phyloP scores from a whole-genome alignment of 2,329 filamentous ascomycete genomes.

The Alternaria novae-zelandiae region DNA sequence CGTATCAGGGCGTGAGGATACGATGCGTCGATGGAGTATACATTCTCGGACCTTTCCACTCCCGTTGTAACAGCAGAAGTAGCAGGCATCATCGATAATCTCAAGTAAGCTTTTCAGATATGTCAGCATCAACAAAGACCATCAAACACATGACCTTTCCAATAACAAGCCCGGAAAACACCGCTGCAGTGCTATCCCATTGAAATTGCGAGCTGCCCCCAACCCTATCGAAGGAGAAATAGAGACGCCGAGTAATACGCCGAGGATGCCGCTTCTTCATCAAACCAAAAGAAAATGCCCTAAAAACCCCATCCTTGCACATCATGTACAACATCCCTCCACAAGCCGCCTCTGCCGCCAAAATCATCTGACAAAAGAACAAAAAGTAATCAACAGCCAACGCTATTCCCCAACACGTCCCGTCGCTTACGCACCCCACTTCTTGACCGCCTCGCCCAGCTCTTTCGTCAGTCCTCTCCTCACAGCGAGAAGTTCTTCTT shows the following conservation, averaged over 20 bases:
- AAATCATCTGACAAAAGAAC: background rate
- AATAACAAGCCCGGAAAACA: background rate
- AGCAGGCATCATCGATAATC: too few relatives aligned
- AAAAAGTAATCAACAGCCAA: background rate
- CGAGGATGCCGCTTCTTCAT: slow-evolving; percentile 1
- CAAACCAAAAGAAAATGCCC: background rate
- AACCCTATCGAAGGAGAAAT: background rate
- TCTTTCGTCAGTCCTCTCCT: slow-evolving; percentile 8
- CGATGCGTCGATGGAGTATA: too few relatives aligned
- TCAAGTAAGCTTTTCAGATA: too few relatives aligned
- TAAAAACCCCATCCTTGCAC: background rate
- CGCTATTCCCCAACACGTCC: background rate
- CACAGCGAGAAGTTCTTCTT: slow-evolving; percentile 10
- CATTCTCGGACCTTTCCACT: too few relatives aligned
- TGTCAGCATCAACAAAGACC: background rate
- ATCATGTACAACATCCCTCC: background rate
- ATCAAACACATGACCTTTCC: background rate
- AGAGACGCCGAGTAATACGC: background rate
- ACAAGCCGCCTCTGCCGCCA: background rate
- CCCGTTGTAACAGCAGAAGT: too few relatives aligned
- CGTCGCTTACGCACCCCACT: slow-evolving; percentile 10
- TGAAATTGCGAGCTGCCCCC: background rate
- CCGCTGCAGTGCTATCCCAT: background rate
- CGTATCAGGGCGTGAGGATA: too few relatives aligned
- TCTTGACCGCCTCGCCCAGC: slow-evolving; percentile 13